These are phyloP conservation scores for Syncephalastrum racemosum DNA, from an alignment of 371 early-diverging fungal genomes.

Conservation along the genomic window DNA sequence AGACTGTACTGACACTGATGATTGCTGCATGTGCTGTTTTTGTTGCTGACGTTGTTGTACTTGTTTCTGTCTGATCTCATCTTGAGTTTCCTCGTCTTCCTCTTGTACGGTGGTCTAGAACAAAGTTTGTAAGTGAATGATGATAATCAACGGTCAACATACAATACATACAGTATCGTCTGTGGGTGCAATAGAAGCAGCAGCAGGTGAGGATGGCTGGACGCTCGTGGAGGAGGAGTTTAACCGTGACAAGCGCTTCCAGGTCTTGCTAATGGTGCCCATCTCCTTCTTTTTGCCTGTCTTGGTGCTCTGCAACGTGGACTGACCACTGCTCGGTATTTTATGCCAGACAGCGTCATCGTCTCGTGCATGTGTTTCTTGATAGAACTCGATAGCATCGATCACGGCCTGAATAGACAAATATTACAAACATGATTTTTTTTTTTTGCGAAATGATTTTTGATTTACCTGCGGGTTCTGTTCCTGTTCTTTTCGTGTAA, in stretches of 20 bases:
- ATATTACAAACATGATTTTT: background rate
- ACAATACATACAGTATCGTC: too few species aligned
- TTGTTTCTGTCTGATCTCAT: background rate
- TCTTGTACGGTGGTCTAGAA: too few species aligned
- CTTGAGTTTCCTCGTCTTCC: too few species aligned
- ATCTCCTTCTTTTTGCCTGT: background rate
- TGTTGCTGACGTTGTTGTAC: too few species aligned
- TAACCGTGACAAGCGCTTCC: constrained; percentile 4
- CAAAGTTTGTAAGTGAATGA: too few species aligned
- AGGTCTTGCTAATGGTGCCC: background rate
- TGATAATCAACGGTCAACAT: too few species aligned
- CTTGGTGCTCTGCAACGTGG: background rate
- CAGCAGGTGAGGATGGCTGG: too few species aligned
- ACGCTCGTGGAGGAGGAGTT: background rate
- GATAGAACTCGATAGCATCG: constrained; percentile 91
- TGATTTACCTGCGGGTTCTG: constrained; percentile 89
- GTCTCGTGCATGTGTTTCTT: constrained; percentile 65
- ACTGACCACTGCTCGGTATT: constrained; percentile 47
- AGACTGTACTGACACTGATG: background rate
- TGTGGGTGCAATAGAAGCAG: too few species aligned
- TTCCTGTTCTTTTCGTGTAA: constrained; percentile 91
- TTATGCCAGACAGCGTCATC: constrained; percentile 86
- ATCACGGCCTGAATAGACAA: constrained; percentile 73
- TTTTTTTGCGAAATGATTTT: background rate
- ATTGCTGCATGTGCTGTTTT: background rate